phyloP scores from a whole-genome alignment of 179 eudicot species.

The Corrigiola litoralis region DNA sequence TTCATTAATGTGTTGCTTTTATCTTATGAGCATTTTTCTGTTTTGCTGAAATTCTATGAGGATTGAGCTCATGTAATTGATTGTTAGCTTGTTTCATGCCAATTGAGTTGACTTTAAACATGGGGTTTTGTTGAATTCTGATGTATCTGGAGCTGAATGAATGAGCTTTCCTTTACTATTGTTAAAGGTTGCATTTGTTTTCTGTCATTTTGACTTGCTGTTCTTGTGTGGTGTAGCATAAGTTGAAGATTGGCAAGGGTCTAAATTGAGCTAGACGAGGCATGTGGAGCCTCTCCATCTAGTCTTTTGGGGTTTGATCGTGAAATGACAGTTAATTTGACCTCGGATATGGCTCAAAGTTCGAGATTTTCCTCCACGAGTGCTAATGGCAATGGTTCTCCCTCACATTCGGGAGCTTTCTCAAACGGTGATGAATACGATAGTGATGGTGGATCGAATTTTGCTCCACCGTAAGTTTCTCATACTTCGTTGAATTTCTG shows the following conservation, averaged over 20 bases:
- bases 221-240: conserved; percentile 9
- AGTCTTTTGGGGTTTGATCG: conserved; percentile 13
- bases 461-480: conserved; percentile 81
- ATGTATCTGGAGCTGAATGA: background rate
- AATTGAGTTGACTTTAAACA: conserved; percentile 24
- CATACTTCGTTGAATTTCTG: background rate
- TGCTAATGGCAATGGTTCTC: conserved; percentile 69
- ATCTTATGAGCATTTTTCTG: background rate
- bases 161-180: background rate
- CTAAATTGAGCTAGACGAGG: conserved; percentile 11
- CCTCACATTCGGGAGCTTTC: conserved; percentile 52
- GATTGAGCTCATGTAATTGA: background rate
- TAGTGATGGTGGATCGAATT: conserved; percentile 86
- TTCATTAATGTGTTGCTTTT: conserved; percentile 3
- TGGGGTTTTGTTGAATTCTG: background rate
- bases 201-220: conserved; percentile 4
- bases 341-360: conserved; percentile 59
- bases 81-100: conserved; percentile 7
- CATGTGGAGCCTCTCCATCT: conserved; percentile 1
- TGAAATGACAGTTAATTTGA: conserved; percentile 54
- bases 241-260: conserved; percentile 14
- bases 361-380: conserved; percentile 57
- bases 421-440: conserved; percentile 88
- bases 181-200: background rate
- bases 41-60: background rate